These are phyloP conservation scores for Colletotrichum karsti DNA, from an alignment of 2,329 filamentous ascomycete species.

Conservation along the genomic window DNA sequence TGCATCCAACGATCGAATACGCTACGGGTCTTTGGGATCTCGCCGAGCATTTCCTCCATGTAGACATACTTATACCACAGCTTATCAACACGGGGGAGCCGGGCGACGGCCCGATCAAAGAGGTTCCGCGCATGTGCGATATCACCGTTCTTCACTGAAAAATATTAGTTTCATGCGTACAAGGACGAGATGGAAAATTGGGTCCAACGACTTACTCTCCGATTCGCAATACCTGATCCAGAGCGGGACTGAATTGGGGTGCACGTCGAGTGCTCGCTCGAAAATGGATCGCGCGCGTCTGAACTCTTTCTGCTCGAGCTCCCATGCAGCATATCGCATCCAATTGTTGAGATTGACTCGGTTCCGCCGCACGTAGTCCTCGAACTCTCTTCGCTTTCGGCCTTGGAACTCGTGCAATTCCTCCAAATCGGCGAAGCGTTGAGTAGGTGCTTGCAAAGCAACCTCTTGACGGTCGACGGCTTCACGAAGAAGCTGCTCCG, in stretches of 20 bases:
- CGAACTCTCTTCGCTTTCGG: conserved; percentile 94
- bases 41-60: conserved; percentile 97
- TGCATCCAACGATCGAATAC: conserved; percentile 99
- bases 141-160: conserved; percentile 62
- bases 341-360: conserved; percentile 98
- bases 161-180: conserved; percentile 46
- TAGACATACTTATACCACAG: conserved; percentile 99
- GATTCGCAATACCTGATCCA: conserved; percentile 96
- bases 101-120: conserved; percentile 92
- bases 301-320: conserved; percentile 98
- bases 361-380: conserved; percentile 97
- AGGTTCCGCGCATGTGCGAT: conserved; percentile 97
- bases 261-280: conserved; percentile 92
- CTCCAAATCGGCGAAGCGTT: conserved; percentile 95
- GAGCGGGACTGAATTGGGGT: conserved; percentile 83
- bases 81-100: conserved; percentile 91
- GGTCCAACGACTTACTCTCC: conserved; percentile 98
- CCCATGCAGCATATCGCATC: conserved; percentile 97
- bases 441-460: conserved; percentile 86
- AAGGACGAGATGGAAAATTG: no score
- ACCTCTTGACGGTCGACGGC: conserved; percentile 96
- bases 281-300: conserved; percentile 91
- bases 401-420: conserved; percentile 98
- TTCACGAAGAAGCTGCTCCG: conserved; percentile 96
- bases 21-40: conserved; percentile 89